Evolutionary conservation across 2,329 filamentous ascomycete genomes (phyloP), one percentile per base, ranked within the genome.

Genomic region (Calonectria fujianensis): DNA sequence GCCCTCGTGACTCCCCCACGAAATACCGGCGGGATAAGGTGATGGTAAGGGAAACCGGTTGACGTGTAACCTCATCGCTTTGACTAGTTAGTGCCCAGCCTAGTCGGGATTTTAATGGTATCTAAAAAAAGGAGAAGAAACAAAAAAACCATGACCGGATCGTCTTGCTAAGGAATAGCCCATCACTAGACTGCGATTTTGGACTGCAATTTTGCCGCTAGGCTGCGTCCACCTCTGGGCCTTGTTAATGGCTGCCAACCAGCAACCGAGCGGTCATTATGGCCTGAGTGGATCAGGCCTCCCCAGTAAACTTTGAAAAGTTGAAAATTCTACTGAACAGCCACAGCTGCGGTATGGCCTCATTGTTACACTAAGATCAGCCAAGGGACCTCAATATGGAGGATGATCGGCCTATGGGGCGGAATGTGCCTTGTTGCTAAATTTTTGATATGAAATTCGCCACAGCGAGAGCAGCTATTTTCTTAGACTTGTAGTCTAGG

Each of bases 301-400:
- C 29, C 52, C 57, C 35, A 18, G 39, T 35, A 63, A 41, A 35
- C 39, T 65, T 65, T 65, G 61, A 32, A 41, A 37, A 63, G 45
- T 64, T 65, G 52, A 61, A 68, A 68, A 61, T 57, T 73, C 37
- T 50, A 24, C 61, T 75, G 52, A 75, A 66, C 69, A 77, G 74
- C 77, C 77, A 77, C 77, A 48, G 14, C 24, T 37, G 37, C 16
- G 11, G 35, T 35, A 64, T 45, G 31, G 50, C 24, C 50, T 32
- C 29, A 41, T 51, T 32, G 69, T 14, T 41, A 48, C 29, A 57
- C 51, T 31, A 35, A 51, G 64, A 54, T 37, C 35, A 27, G 20
- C 35, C 20, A 39, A 68, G 39, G 27, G 64, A 11, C 29, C 27
- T 67, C 41, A 67, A 67, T 29, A 24, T 29, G 6, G 41, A 37